Base-by-base conservation (phyloP, 176 grass and related monocot genomes). In the Eleusine coracana region DNA sequence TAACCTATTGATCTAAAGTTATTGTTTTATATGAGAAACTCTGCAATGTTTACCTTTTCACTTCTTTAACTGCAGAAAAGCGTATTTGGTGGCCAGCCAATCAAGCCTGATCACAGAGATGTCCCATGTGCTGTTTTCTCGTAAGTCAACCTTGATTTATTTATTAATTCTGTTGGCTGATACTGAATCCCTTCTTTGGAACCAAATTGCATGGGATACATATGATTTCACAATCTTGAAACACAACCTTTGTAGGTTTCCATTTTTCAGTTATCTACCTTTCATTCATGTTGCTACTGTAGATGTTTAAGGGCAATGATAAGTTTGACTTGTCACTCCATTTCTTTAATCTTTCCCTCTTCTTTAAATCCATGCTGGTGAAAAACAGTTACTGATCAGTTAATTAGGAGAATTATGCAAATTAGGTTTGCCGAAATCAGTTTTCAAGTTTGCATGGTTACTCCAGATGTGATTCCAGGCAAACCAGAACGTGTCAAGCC, bases 51-150 rank as follows among this genome's bases (percentile, higher is more conserved):
- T 27, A 85, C 86, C 70, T 54, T 45, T 69, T 71, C 31, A 15
- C 62, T 21, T 48, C 38, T 78, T 83, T 82, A 46, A 68, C 67
- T 81, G 46, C 85, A 98, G 96, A 98, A 98, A 98, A 95, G 91
- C 77, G 91, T 98, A 50, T 98, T 98, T 87, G 96, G 93, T 82
- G 93, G 93, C 12, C 80, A 93, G 85, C 85, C 83, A 79, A 83
- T 62, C 78, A 98, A 95, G 75, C 96, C 96, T 85, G 93, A 98
- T 90, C 38, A 98, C 41, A 80, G 63, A 83, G 85, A 95, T 85
- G 66, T 98, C 74, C 93, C 96, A 65, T 95, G 89, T 92, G 96
- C 96, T 90, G 96, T 98, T 42, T 98, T 98, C 84, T 87, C 76
- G 96, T 98, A 90, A 80, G 86, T 73, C 17, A 76, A 64, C 21